Conservation (phyloP, 2,329 filamentous ascomycete genomes). For the Cytospora piceicola region DNA sequence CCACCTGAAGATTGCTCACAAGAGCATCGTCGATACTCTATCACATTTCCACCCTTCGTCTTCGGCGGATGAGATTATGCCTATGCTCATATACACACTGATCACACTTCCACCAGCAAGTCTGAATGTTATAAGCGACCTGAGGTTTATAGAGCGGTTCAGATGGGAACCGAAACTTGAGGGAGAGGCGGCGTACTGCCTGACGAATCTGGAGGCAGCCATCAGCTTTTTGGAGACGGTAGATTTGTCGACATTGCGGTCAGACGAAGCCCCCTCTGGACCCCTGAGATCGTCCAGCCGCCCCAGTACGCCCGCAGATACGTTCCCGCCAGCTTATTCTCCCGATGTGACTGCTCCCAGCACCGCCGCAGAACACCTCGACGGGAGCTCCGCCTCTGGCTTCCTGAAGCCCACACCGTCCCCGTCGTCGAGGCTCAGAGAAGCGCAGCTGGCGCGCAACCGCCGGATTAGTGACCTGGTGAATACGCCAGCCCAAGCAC, state of each 20-base stretch:
- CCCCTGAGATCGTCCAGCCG: constrained; percentile 60
- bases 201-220: constrained; percentile 93
- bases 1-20: constrained; percentile 85
- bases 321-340: constrained; percentile 60
- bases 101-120: constrained; percentile 87
- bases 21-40: constrained; percentile 88
- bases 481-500: constrained; percentile 78
- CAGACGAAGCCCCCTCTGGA: constrained; percentile 74
- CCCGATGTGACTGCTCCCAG: constrained; percentile 46
- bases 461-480: constrained; percentile 84
- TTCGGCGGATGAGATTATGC: constrained; percentile 95
- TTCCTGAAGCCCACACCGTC: constrained; percentile 43
- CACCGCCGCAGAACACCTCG: constrained; percentile 36
- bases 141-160: constrained; percentile 93
- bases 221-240: constrained; percentile 95
- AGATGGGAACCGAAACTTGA: constrained; percentile 84
- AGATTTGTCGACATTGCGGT: constrained; percentile 84
- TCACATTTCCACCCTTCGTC: constrained; percentile 73
- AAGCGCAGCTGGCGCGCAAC: constrained; percentile 61
- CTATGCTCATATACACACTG: constrained; percentile 93
- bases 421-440: constrained; percentile 48
- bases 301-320: constrained; percentile 56
- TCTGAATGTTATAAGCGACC: constrained; percentile 88
- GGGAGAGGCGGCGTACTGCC: constrained; percentile 92
- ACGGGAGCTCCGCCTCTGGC: constrained; percentile 31